phyloP scores from a whole-genome alignment of 371 early-diverging fungal species.

The Mortierella sp. region DNA sequence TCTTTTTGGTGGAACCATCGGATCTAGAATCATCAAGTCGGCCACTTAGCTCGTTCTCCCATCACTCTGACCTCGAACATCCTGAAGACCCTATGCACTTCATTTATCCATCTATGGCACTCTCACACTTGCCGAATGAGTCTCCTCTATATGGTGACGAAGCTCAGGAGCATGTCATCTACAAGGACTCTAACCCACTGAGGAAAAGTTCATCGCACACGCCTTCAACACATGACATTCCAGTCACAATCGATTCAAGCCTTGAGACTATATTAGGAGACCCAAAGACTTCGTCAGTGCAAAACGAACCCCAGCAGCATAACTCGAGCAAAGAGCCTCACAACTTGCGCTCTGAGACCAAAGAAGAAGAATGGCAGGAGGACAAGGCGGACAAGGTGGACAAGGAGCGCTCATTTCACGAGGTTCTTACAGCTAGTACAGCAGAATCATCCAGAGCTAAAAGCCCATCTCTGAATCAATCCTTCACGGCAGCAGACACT shows the following conservation, averaged over 20 bases:
- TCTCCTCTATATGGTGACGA: not conserved
- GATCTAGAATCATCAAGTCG: conserved; percentile 35
- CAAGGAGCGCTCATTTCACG: not conserved
- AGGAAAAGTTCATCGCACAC: conserved; percentile 3
- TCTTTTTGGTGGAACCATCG: conserved; percentile 38
- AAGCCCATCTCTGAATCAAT: not conserved
- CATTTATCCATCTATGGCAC: conserved; percentile 43
- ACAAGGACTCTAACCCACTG: not conserved
- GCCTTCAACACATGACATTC: conserved; percentile 29
- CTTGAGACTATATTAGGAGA: conserved; percentile 21
- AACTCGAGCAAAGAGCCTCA: not conserved
- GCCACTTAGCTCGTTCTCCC: conserved; percentile 38
- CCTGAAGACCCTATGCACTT: conserved; percentile 28
- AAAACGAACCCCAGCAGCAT: not conserved
- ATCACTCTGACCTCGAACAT: conserved; percentile 27
- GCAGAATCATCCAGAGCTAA: not conserved
- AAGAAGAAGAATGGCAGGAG: not conserved
- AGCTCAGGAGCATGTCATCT: not conserved
- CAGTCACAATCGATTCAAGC: conserved; percentile 25
- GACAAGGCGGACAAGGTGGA: not conserved
- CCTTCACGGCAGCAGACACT: no score
- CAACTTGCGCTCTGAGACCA: not conserved
- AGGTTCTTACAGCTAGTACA: not conserved
- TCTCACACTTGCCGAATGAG: conserved; percentile 10
- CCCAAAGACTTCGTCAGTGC: not conserved